Evolutionary conservation across 192 early-diverging fungal species (phyloP).

Genomic region (Gryganskiella cystojenkinii): DNA sequence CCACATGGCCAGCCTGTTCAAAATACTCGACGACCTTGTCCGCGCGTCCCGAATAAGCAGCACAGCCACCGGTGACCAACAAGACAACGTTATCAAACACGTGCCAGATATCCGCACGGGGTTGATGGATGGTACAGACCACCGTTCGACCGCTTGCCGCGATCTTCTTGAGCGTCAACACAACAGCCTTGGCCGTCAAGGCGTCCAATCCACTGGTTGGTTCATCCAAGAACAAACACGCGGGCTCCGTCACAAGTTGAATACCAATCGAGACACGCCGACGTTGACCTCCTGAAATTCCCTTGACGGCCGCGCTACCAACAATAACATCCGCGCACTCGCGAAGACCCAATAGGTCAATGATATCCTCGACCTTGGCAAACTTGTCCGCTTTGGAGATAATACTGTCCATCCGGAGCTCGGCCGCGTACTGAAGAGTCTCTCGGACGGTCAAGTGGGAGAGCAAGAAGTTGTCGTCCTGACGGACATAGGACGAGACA

Average conservation of each 20-base stretch:
- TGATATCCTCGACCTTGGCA: constrained; percentile 47
- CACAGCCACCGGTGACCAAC: constrained; percentile 67
- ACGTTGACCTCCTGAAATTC: constrained; percentile 44
- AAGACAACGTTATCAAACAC: constrained; percentile 87
- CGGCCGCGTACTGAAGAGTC: constrained; percentile 80
- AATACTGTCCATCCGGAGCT: constrained; percentile 64
- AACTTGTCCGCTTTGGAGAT: constrained; percentile 26
- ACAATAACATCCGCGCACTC: constrained; percentile 51
- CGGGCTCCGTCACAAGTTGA: constrained; percentile 43
- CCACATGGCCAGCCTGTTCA: constrained; percentile 45
- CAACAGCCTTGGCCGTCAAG: constrained; percentile 45
- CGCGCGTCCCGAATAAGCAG: constrained; percentile 50
- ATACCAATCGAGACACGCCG: constrained; percentile 49
- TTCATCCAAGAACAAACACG: constrained; percentile 50
- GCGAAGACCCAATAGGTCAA: constrained; percentile 39
- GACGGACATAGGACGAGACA: constrained; percentile 47
- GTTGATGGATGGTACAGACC: constrained; percentile 91
- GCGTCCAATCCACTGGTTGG: constrained; percentile 48
- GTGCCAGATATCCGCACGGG: constrained; percentile 79
- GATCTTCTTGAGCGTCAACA: constrained; percentile 41
- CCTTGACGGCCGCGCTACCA: constrained; percentile 40
- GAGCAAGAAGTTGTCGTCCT: constrained; percentile 49
- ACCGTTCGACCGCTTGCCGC: constrained; percentile 63
- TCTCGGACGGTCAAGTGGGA: constrained; percentile 83
- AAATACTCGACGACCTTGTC: constrained; percentile 51